Percentiles rank a stretch among this genome's conserved stretches.
Conservation (phyloP, 176 grass and related monocot genomes). For the Phragmites australis region DNA sequence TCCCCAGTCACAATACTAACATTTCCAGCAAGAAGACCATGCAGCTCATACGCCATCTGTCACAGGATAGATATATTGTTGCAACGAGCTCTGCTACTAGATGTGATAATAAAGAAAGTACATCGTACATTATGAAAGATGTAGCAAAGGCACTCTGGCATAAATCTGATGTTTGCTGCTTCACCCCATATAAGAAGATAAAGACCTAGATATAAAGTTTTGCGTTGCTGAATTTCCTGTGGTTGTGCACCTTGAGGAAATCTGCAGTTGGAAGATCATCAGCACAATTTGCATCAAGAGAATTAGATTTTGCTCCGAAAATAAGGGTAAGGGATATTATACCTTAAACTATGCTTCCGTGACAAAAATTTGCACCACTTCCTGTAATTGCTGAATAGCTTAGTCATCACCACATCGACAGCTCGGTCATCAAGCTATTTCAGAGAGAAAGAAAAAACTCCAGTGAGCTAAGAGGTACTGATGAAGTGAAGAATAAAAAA, state of each 20-base stretch:
- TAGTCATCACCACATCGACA: conserved; percentile 79
- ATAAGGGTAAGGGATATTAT: conserved; percentile 19
- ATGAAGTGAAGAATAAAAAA: conserved; percentile 18
- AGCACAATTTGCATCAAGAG: conserved; percentile 24
- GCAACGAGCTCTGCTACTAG: conserved; percentile 1
- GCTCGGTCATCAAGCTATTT: conserved; percentile 87
- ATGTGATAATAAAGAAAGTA: conserved; percentile 11
- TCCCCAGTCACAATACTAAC: conserved; percentile 90
- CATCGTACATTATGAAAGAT: conserved; percentile 89
- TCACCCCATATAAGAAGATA: conserved; percentile 99
- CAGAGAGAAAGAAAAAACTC: conserved; percentile 23
- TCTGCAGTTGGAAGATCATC: conserved; percentile 44
- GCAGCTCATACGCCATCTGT: conserved; percentile 93
- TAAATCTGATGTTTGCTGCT: conserved; percentile 88
- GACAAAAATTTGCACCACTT: conserved; percentile 98
- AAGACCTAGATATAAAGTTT: conserved; percentile 84
- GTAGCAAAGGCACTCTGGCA: conserved; percentile 94
- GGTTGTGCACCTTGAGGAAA: conserved; percentile 70
- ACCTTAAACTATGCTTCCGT: conserved; percentile 82
- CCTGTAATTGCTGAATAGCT: conserved; percentile 91
- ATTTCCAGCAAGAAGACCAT: conserved; percentile 81
- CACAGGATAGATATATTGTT: conserved; percentile 17
- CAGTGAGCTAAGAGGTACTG: conserved; percentile 9
- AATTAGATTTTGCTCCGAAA: neutral
- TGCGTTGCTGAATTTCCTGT: conserved; percentile 78